phyloP scores from a whole-genome alignment of 2,329 filamentous ascomycete species.

The Metarhizium robertsii region DNA sequence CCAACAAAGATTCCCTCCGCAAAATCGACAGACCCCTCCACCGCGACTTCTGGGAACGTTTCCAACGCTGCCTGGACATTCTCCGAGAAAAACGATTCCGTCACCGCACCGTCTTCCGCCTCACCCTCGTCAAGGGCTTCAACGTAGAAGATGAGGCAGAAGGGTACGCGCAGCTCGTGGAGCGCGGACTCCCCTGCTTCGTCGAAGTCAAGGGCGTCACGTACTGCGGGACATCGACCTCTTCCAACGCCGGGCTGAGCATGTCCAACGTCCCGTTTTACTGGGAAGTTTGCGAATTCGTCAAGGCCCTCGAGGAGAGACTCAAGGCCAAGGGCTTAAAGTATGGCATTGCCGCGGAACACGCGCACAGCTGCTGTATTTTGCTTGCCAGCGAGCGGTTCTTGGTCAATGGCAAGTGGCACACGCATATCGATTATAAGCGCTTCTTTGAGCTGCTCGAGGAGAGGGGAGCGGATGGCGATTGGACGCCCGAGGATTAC shows the following conservation, averaged over 20 bases:
- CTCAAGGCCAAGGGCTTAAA: constrained; percentile 60
- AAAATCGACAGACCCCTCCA: constrained; percentile 88
- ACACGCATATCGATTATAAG: constrained; percentile 84
- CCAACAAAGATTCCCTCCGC: constrained; percentile 76
- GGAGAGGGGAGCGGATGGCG: constrained; percentile 50
- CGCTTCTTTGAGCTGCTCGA: constrained; percentile 81
- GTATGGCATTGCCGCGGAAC: constrained; percentile 91
- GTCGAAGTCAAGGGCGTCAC: constrained; percentile 96
- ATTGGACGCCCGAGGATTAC: constrained; percentile 85
- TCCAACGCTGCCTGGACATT: constrained; percentile 84
- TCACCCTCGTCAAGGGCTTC: constrained; percentile 96
- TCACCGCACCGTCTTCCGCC: constrained; percentile 87
- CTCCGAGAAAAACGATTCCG: constrained; percentile 71
- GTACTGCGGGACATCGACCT: constrained; percentile 86
- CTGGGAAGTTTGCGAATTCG: constrained; percentile 78
- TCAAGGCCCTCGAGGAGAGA: constrained; percentile 61
- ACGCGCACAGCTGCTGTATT: constrained; percentile 90
- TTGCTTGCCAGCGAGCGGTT: constrained; percentile 79
- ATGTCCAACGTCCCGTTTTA: constrained; percentile 98
- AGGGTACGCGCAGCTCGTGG: constrained; percentile 84
- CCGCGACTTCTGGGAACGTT: constrained; percentile 95
- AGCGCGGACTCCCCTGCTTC: constrained; percentile 79
- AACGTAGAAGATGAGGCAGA: constrained; percentile 90
- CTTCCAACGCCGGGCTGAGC: constrained; percentile 75
- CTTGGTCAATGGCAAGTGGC: constrained; percentile 68